phyloP scores from a whole-genome alignment of 495 filamentous ascomycete genomes.

The Neurospora sp. region DNA sequence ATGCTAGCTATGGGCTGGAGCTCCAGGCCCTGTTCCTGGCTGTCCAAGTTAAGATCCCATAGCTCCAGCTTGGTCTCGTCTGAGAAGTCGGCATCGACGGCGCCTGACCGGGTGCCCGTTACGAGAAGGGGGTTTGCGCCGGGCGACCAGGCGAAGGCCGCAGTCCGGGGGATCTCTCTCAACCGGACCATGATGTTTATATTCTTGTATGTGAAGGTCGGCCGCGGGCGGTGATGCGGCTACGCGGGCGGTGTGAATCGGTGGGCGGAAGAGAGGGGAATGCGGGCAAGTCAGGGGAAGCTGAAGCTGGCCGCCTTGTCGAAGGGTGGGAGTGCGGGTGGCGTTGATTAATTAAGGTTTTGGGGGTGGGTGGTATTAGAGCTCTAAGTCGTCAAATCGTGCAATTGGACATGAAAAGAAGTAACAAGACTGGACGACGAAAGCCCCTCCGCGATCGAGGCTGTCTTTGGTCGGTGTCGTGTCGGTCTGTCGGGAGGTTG shows the following conservation, averaged over 20 bases:
- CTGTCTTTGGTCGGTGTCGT: background rate
- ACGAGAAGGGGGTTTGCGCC: constrained; percentile 70
- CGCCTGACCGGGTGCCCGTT: constrained; percentile 91
- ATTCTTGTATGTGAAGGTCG: background rate
- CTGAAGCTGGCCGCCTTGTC: constrained; percentile 1
- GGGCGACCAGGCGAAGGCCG: constrained; percentile 94
- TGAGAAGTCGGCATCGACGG: constrained; percentile 94
- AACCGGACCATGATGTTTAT: constrained; percentile 73
- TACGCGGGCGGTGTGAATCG: background rate
- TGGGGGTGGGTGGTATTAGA: background rate
- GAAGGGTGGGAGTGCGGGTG: background rate
- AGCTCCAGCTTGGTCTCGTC: constrained; percentile 94
- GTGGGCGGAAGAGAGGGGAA: background rate
- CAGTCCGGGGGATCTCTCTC: constrained; percentile 90
- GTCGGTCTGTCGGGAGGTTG: background rate
- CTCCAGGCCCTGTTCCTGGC: constrained; percentile 63
- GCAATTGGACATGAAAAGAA: constrained; percentile 10
- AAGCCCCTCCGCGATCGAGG: constrained; percentile 11
- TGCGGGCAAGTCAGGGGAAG: background rate
- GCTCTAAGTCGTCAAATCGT: background rate
- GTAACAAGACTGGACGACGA: constrained; percentile 5
- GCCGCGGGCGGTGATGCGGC: background rate
- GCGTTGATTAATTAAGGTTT: background rate
- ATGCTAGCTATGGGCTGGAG: constrained; percentile 77
- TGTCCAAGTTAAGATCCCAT: constrained; percentile 83